These are phyloP conservation scores for Komagataella pseudopastoris DNA, from an alignment of 805 yeast species.

Conservation along the genomic window DNA sequence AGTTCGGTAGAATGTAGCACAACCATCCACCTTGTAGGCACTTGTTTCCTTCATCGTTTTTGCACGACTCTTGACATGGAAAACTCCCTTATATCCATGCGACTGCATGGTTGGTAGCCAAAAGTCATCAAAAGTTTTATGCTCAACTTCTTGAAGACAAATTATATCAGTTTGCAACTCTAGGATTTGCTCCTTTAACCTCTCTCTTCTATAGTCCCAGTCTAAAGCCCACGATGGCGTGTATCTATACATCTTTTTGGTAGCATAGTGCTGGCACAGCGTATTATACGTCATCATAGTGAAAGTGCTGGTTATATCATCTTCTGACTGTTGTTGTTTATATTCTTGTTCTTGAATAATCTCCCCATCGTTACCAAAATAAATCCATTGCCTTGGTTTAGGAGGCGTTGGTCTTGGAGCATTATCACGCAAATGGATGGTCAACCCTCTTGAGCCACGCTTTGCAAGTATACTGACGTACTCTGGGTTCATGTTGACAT, in stretches of 20 bases:
- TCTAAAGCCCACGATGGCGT: constrained; percentile 96
- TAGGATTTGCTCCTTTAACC: constrained; percentile 60
- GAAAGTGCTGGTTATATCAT: constrained; percentile 28
- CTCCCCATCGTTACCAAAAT: constrained; percentile 68
- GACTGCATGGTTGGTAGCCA: constrained; percentile 68
- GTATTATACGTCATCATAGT: constrained; percentile 83
- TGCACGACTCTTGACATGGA: constrained; percentile 83
- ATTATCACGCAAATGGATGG: constrained; percentile 69
- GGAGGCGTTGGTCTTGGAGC: constrained; percentile 58
- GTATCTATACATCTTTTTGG: constrained; percentile 80
- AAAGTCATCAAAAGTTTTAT: constrained; percentile 70
- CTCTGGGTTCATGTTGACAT: constrained; percentile 53
- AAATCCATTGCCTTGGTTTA: constrained; percentile 72
- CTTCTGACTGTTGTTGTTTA: constrained; percentile 3
- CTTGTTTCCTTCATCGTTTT: constrained; percentile 76
- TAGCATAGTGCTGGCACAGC: constrained; percentile 91
- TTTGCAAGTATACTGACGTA: constrained; percentile 58
- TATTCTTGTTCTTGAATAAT: constrained; percentile 18
- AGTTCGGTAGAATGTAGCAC: constrained; percentile 82
- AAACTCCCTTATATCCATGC: constrained; percentile 68
- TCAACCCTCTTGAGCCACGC: constrained; percentile 75
- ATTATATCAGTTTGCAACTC: constrained; percentile 59
- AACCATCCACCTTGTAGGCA: constrained; percentile 90
- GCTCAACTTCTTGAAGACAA: constrained; percentile 93
- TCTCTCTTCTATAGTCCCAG: constrained; percentile 82